Evolutionary conservation across 2,329 filamentous ascomycete species (phyloP).

Genomic region (Coniochaeta hoffmannii): DNA sequence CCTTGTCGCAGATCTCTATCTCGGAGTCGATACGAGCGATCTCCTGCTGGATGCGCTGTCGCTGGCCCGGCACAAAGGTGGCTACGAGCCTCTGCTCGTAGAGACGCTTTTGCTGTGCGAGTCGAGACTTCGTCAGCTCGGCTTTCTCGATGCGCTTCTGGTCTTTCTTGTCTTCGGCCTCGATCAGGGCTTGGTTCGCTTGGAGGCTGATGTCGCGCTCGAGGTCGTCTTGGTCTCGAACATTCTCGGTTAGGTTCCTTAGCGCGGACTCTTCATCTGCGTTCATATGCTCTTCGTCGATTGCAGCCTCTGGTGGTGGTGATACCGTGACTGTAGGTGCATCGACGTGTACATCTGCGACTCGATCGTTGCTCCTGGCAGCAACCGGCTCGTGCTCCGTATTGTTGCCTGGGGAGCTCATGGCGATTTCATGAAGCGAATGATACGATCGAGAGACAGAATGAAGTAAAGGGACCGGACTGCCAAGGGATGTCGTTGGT

Average conservation of each 20-base stretch:
- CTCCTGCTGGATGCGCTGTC: conserved; percentile 54
- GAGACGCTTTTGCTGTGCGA: conserved; percentile 57
- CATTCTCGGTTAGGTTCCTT: conserved; percentile 55
- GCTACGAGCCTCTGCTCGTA: conserved; percentile 39
- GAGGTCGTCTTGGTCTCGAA: conserved; percentile 82
- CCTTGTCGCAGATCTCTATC: conserved; percentile 57
- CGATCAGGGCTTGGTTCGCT: conserved; percentile 51
- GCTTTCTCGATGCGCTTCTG: conserved; percentile 55
- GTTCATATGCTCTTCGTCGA: conserved; percentile 5
- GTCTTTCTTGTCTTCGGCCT: conserved; percentile 57
- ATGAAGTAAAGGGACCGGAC: too few relatives aligned
- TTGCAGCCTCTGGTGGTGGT: background rate
- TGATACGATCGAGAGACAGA: background rate
- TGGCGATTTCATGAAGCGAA: background rate
- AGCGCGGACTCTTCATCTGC: conserved; percentile 55
- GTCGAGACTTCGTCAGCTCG: conserved; percentile 44
- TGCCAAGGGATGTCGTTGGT: too few relatives aligned
- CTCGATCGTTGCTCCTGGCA: background rate
- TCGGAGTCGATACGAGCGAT: conserved; percentile 59
- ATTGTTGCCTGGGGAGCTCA: background rate
- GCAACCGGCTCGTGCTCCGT: background rate
- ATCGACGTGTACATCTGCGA: background rate
- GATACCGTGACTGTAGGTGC: background rate
- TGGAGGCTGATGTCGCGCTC: conserved; percentile 74
- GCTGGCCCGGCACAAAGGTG: conserved; percentile 27